These are phyloP conservation scores for Podospora tetraspora DNA, from an alignment of 495 filamentous ascomycete genomes.

Conservation along the genomic window DNA sequence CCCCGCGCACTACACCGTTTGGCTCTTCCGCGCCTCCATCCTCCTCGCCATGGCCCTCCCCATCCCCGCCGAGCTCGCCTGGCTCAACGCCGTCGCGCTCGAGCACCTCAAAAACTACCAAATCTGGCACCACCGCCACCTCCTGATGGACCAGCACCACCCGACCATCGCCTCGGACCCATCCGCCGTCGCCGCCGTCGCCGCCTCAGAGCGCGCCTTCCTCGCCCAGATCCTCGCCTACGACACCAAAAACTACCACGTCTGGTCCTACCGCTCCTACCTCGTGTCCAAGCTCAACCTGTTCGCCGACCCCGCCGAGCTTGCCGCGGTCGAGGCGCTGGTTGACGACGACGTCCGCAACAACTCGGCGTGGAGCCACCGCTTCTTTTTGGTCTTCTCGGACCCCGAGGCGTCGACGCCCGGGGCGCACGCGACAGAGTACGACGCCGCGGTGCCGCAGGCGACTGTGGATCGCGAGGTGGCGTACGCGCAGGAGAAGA, in stretches of 20 bases:
- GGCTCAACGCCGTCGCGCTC: conserved; percentile 78
- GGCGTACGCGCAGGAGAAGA: conserved; percentile 62
- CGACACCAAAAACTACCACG: conserved; percentile 97
- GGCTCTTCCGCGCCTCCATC: conserved; percentile 85
- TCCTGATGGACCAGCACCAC: conserved; percentile 65
- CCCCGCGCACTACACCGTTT: conserved; percentile 95
- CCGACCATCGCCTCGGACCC: conserved; percentile 43
- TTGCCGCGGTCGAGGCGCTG: conserved; percentile 62
- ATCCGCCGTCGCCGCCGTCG: conserved; percentile 31
- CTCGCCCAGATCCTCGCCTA: conserved; percentile 72
- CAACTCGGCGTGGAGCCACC: conserved; percentile 96
- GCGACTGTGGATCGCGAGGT: conserved; percentile 71
- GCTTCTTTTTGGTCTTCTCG: conserved; percentile 85
- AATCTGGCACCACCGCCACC: conserved; percentile 96
- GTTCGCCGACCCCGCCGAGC: conserved; percentile 52
- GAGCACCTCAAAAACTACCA: conserved; percentile 95
- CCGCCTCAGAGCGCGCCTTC: conserved; percentile 61
- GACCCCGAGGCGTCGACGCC: conserved; percentile 48
- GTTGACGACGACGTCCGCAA: conserved; percentile 78
- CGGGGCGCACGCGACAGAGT: conserved; percentile 39
- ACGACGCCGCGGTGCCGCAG: conserved; percentile 48
- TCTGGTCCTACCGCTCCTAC: conserved; percentile 96
- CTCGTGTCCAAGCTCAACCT: conserved; percentile 74
- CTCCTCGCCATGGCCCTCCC: conserved; percentile 61
- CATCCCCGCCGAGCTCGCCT: conserved; percentile 68